Conservation (phyloP, 2,329 filamentous ascomycete genomes). For the Scytalidium lignicola region DNA sequence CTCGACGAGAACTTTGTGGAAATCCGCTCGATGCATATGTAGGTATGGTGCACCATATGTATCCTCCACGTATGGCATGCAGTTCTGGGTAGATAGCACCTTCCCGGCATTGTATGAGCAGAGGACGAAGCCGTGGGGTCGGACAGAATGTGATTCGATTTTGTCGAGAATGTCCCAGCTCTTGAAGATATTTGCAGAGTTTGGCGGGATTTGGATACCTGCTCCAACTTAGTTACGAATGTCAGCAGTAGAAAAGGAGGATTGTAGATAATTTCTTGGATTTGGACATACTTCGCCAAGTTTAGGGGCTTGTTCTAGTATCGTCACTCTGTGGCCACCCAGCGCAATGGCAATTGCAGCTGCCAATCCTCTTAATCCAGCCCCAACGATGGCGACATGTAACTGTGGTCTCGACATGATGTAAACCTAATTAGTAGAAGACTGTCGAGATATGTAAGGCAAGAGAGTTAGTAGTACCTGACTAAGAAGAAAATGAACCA, state of each 20-base stretch:
- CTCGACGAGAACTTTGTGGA: constrained; percentile 35
- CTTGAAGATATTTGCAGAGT: constrained; percentile 3
- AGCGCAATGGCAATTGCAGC: constrained; percentile 26
- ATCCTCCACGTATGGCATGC: constrained; percentile 19
- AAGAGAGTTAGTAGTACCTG: too few relatives aligned
- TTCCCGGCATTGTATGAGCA: constrained; percentile 27
- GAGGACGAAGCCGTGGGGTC: constrained; percentile 26
- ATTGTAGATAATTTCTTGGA: too few relatives aligned
- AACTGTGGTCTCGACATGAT: background rate
- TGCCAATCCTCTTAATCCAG: constrained; percentile 28
- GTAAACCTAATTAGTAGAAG: too few relatives aligned
- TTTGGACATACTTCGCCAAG: constrained; percentile 27
- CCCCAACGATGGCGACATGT: constrained; percentile 27
- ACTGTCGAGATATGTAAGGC: too few relatives aligned
- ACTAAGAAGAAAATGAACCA: too few relatives aligned
- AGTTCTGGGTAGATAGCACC: constrained; percentile 23
- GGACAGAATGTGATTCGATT: constrained; percentile 13
- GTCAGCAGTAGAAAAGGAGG: too few relatives aligned
- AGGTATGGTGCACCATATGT: constrained; percentile 26
- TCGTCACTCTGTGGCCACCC: constrained; percentile 22
- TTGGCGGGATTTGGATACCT: constrained; percentile 6
- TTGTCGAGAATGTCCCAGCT: background rate
- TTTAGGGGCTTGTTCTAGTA: constrained; percentile 16
- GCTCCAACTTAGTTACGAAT: constrained; percentile 27
- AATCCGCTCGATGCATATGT: constrained; percentile 39